phyloP scores from a whole-genome alignment of 495 filamentous ascomycete species.

The Hypoxylon lenormandii region DNA sequence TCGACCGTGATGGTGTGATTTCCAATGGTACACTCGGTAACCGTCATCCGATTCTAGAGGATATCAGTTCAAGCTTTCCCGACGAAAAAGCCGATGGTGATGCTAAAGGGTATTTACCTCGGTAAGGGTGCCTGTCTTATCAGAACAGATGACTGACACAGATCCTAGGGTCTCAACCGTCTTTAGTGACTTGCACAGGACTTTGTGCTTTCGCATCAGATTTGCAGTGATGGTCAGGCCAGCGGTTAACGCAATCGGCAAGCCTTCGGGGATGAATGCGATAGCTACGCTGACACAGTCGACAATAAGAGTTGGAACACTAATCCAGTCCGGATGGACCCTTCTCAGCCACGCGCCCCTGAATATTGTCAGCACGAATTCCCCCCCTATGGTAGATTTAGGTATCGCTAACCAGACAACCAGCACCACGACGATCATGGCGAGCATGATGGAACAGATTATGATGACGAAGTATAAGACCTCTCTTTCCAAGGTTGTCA shows the following conservation, averaged over 20 bases:
- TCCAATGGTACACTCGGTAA: constrained; percentile 66
- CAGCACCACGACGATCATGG: constrained; percentile 67
- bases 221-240: constrained; percentile 68
- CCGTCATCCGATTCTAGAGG: constrained; percentile 69
- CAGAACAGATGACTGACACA: constrained; percentile 74
- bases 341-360: constrained; percentile 74
- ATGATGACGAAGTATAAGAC: constrained; percentile 74
- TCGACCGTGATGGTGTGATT: constrained; percentile 55
- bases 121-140: constrained; percentile 77
- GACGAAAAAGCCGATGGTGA: background rate
- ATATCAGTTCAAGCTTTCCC: constrained; percentile 6
- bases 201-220: constrained; percentile 71
- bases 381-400: background rate
- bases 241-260: constrained; percentile 75
- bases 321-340: constrained; percentile 72
- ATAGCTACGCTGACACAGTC: constrained; percentile 75
- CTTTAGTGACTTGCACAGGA: constrained; percentile 74
- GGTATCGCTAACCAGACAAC: constrained; percentile 64
- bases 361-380: constrained; percentile 17
- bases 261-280: constrained; percentile 78
- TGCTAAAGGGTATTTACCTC: constrained; percentile 53
- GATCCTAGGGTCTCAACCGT: constrained; percentile 77
- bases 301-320: constrained; percentile 74
- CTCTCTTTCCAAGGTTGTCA: constrained; percentile 76
- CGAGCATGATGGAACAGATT: constrained; percentile 68